Conservation (phyloP, 495 filamentous ascomycete species). For the Terfezia claveryi region DNA sequence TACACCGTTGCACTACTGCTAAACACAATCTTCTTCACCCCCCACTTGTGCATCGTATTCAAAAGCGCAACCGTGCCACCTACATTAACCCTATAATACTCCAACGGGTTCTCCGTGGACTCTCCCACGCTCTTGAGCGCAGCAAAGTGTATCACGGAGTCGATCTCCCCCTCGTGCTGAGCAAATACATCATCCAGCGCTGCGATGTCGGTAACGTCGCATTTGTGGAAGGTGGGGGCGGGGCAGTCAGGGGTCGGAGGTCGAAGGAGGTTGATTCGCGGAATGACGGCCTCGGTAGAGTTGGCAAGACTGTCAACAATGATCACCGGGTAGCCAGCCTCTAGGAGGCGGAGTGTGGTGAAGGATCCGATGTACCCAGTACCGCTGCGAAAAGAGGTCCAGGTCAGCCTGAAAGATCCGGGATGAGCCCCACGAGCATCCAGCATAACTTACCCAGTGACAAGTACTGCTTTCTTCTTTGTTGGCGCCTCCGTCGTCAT, state of each 20-base stretch:
- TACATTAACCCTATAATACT: slow-evolving; percentile 96
- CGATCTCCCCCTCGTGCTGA: slow-evolving; percentile 63
- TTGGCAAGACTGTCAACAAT: slow-evolving; percentile 93
- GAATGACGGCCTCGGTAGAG: slow-evolving; percentile 67
- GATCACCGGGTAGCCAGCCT: slow-evolving; percentile 88
- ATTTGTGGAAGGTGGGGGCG: slow-evolving; percentile 61
- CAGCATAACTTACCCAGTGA: slow-evolving; percentile 53
- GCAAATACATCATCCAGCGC: slow-evolving; percentile 72
- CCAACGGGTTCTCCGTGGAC: slow-evolving; percentile 80
- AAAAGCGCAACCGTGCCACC: slow-evolving; percentile 79
- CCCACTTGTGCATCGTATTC: slow-evolving; percentile 63
- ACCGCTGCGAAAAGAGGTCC: slow-evolving; percentile 35
- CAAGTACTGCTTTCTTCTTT: slow-evolving; percentile 31
- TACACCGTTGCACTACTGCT: slow-evolving; percentile 94
- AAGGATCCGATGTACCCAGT: slow-evolving; percentile 98
- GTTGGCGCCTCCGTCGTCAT: too few relatives aligned
- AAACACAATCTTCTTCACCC: slow-evolving; percentile 93
- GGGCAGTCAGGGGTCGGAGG: slow-evolving; percentile 35
- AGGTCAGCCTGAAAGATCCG: slow-evolving; percentile 3
- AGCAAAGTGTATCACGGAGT: slow-evolving; percentile 96
- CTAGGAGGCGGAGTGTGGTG: slow-evolving; percentile 73
- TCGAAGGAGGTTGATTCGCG: slow-evolving; percentile 72
- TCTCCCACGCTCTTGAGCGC: slow-evolving; percentile 97
- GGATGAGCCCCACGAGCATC: neutral
- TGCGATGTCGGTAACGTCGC: slow-evolving; percentile 69